These are phyloP conservation scores for Blastobotrys elegans DNA, from an alignment of 1,139 yeast species.

Conservation along the genomic window DNA sequence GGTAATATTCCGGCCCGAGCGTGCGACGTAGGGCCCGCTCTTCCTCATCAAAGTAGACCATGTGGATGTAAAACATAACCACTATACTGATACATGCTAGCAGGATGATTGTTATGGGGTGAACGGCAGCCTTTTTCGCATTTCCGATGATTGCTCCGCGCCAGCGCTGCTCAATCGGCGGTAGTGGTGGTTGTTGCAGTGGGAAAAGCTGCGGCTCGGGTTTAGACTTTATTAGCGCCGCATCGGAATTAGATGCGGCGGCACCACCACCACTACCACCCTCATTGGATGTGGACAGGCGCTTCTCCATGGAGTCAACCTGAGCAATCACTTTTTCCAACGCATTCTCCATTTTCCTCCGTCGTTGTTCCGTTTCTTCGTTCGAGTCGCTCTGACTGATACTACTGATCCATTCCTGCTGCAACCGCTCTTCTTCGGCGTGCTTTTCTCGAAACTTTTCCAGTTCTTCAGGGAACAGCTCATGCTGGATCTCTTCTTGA, in stretches of 20 bases:
- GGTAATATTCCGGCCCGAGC: conserved; percentile 14
- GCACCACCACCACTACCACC: not conserved
- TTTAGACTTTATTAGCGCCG: not conserved
- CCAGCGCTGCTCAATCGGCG: not conserved
- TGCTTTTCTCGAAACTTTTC: conserved; percentile 3
- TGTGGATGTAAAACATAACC: conserved; percentile 5
- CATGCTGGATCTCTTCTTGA: conserved; percentile 19
- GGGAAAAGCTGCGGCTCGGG: not conserved
- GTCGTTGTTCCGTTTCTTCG: not conserved
- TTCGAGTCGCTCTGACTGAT: not conserved
- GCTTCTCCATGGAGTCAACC: conserved; percentile 3
- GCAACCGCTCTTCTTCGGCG: conserved; percentile 3
- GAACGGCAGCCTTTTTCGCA: not conserved
- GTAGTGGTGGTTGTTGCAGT: not conserved
- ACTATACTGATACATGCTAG: conserved; percentile 1
- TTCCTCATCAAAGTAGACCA: conserved; percentile 13
- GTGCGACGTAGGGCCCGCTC: conserved; percentile 10
- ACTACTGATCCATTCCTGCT: conserved; percentile 7
- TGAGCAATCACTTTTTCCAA: not conserved
- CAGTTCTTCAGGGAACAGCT: conserved; percentile 7
- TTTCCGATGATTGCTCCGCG: not conserved
- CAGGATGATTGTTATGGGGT: conserved; percentile 2
- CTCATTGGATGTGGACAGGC: not conserved
- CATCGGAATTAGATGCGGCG: not conserved
- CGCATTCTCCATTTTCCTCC: conserved; percentile 3